These are phyloP conservation scores for Fagopyrum esculentum DNA, from an alignment of 148 eudicot genomes.

Conservation along the genomic window DNA sequence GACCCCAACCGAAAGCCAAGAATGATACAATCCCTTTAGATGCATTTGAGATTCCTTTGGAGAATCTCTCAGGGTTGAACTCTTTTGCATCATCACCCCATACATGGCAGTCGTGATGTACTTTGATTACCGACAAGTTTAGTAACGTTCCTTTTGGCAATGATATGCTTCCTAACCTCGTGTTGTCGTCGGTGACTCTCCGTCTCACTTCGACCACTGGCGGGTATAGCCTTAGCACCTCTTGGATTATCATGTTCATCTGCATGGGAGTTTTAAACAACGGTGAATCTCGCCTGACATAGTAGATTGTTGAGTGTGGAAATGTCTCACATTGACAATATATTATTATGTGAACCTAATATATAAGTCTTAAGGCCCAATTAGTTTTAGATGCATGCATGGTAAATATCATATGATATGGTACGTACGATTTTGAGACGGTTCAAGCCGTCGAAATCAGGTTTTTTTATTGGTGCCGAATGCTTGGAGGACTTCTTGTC, in stretches of 20 bases:
- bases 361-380: no score
- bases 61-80: conserved; percentile 55
- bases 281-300: background rate
- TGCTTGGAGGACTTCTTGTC: conserved; percentile 25
- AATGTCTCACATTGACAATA: no score
- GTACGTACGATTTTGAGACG: conserved; percentile 27
- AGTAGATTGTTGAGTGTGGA: no score
- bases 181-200: background rate
- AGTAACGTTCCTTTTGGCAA: conserved; percentile 31
- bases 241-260: conserved; percentile 51
- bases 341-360: no score
- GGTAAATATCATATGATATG: background rate
- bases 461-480: conserved; percentile 26
- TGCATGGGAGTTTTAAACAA: conserved; percentile 9
- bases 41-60: conserved; percentile 46
- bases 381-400: no score
- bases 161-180: conserved; percentile 29
- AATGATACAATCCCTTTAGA: conserved; percentile 27
- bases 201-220: conserved; percentile 20
- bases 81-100: conserved; percentile 60
- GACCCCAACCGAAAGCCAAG: conserved; percentile 53
- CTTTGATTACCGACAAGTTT: conserved; percentile 20
- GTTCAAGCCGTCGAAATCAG: conserved; percentile 27
- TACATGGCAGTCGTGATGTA: conserved; percentile 31
- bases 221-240: conserved; percentile 48